A percentile compares a stretch with the other conserved stretches of the same genome.
These are phyloP conservation scores for Rhazya stricta DNA, from an alignment of 257 asterid genomes.

Conservation along the genomic window DNA sequence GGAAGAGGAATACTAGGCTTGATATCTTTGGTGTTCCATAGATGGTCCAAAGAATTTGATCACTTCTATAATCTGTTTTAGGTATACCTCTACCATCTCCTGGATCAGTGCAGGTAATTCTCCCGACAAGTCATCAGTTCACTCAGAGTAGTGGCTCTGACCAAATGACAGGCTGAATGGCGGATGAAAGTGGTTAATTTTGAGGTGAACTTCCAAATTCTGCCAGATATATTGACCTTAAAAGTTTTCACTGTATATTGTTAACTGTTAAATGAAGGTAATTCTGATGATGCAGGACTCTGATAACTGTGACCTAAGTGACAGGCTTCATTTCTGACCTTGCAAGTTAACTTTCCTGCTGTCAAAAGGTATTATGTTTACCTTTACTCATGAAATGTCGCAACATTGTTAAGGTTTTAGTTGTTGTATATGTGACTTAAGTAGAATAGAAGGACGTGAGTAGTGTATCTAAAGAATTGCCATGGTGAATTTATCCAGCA, in stretches of 20 bases:
- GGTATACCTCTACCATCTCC: conserved; percentile 23
- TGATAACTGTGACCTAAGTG: conserved; percentile 17
- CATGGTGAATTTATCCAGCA: not conserved
- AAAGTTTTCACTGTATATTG: not conserved
- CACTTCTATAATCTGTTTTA: conserved; percentile 9
- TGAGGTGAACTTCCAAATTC: conserved; percentile 13
- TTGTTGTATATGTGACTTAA: not conserved
- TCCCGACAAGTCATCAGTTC: conserved; percentile 26
- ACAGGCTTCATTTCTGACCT: conserved; percentile 26
- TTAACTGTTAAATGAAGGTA: not conserved
- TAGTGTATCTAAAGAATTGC: not conserved
- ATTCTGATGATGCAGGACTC: conserved; percentile 15
- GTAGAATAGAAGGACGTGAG: not conserved
- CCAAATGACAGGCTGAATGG: conserved; percentile 30
- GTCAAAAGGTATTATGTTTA: conserved; percentile 16
- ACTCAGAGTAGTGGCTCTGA: conserved; percentile 28
- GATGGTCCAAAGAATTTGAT: not conserved
- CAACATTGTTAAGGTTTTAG: not conserved
- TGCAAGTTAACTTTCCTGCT: conserved; percentile 17
- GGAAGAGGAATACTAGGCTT: not conserved
- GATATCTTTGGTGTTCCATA: not conserved
- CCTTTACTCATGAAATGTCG: not conserved
- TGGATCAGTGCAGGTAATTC: conserved; percentile 26
- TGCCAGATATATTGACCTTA: not conserved
- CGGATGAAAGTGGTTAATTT: conserved; percentile 4